These are phyloP conservation scores for Leucocoprinus birnbaumii DNA, from an alignment of 768 basidiomycete species.

Conservation along the genomic window DNA sequence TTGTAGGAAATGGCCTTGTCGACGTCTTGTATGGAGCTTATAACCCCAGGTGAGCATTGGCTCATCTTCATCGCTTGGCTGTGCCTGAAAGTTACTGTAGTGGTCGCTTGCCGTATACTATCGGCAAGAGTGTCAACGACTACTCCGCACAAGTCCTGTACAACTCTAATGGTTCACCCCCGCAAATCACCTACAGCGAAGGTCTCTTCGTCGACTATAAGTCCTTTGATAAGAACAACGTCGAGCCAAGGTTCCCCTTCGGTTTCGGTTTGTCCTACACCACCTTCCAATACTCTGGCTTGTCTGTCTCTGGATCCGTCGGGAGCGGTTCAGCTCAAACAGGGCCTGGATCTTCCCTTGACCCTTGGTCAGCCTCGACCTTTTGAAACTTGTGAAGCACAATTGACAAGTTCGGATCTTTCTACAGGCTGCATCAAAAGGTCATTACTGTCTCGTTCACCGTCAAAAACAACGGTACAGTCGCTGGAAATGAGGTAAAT, in stretches of 20 bases:
- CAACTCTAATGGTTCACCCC: slow-evolving; percentile 30
- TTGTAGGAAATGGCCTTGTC: slow-evolving; percentile 47
- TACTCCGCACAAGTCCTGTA: slow-evolving; percentile 52
- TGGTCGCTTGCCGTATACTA: slow-evolving; percentile 47
- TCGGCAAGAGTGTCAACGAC: slow-evolving; percentile 50
- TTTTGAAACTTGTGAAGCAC: too few species aligned
- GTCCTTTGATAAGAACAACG: slow-evolving; percentile 47
- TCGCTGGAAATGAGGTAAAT: slow-evolving; percentile 51
- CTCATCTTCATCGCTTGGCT: background rate
- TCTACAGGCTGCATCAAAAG: slow-evolving; percentile 48
- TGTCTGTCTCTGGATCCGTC: slow-evolving; percentile 39
- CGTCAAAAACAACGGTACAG: slow-evolving; percentile 48
- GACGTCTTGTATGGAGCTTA: slow-evolving; percentile 60
- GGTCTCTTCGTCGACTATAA: slow-evolving; percentile 57
- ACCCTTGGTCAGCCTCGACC: slow-evolving; percentile 37
- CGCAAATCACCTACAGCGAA: slow-evolving; percentile 56
- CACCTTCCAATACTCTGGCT: slow-evolving; percentile 45
- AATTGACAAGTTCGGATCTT: too few species aligned
- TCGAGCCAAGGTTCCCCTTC: slow-evolving; percentile 47
- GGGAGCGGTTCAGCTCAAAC: slow-evolving; percentile 39
- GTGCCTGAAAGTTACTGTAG: slow-evolving; percentile 16
- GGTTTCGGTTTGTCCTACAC: slow-evolving; percentile 58
- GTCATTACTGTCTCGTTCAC: slow-evolving; percentile 53
- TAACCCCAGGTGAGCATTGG: slow-evolving; percentile 46
- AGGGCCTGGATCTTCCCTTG: slow-evolving; percentile 48